Base-by-base conservation (phyloP, 192 early-diverging fungal genomes). In the Mortierella alpina region DNA sequence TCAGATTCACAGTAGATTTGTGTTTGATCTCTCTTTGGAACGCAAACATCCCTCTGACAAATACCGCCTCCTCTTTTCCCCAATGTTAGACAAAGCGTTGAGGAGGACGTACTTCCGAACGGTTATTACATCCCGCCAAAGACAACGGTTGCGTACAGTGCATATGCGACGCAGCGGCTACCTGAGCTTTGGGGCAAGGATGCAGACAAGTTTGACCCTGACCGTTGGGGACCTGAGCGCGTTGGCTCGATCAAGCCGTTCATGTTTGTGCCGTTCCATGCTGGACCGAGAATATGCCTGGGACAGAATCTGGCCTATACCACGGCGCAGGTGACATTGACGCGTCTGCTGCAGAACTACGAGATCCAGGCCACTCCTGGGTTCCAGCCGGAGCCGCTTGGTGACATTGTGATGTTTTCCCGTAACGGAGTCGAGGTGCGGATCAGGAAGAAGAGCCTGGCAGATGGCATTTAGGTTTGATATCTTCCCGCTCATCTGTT, bases 121-220 rank as follows among this genome's bases (percentile, higher is more conserved):
- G 86, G 86, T 10, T 84, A 89, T 46, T 66, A 75, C 9, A 58
- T 92, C 50, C 87, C 87, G 6, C 83, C 89, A 45, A 52, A 64
- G 20, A 68, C 72, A 51, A 14, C 60, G 3, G 74, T 84, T 6
- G 6, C 59, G 0, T 80, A 77, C 17, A 69, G 69, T 45, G 69
- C 77, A n/a, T 78, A 84, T 23, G 13, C 50, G 1, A 66, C 82
- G 8, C 83, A 84, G 14, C 53, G 75, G 7, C 53, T 82, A 11
- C 61, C 65, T 20, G 77, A 84, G 51, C 20, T 73, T 49, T 90
- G 88, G 92, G 92, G 92, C n/a, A 73, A 72, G 18, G 86, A 90
- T 73, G 85, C 85, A 4, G 66, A 89, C 3, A 72, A 85, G 44
- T 91, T 89, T 54, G 66, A 78, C 11, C 90, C 90, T 10, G 90